Percentiles rank a stretch among this genome's conserved stretches.
Evolutionary conservation across 805 yeast genomes (phyloP).

Genomic region (Jamesozyma spencerorum): DNA sequence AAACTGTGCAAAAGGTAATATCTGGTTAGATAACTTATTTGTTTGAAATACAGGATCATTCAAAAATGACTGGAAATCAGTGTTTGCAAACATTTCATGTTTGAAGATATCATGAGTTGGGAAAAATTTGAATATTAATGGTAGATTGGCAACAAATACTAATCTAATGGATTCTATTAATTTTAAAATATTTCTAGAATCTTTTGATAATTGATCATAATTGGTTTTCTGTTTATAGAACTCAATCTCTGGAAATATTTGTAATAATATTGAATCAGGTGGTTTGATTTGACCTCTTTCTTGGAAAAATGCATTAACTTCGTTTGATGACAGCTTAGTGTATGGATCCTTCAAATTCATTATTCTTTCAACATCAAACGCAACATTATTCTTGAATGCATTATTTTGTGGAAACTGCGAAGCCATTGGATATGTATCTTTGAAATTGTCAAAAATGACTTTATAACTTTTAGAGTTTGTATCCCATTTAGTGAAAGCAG

Average conservation of each 20-base stretch:
- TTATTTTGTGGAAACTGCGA: not conserved
- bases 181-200: slow-evolving; percentile 15
- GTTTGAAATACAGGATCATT: slow-evolving; percentile 8
- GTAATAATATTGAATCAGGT: slow-evolving; percentile 15
- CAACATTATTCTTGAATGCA: slow-evolving; percentile 18
- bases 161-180: slow-evolving; percentile 19
- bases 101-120: slow-evolving; percentile 27
- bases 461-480: not conserved
- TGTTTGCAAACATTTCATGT: slow-evolving; percentile 16
- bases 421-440: not conserved
- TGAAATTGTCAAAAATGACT: slow-evolving; percentile 3
- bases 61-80: slow-evolving; percentile 20
- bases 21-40: slow-evolving; percentile 5
- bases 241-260: slow-evolving; percentile 27
- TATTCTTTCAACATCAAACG: slow-evolving; percentile 18
- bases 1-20: slow-evolving; percentile 9
- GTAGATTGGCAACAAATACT: slow-evolving; percentile 20
- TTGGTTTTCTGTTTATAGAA: slow-evolving; percentile 10
- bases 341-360: slow-evolving; percentile 17
- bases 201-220: slow-evolving; percentile 7
- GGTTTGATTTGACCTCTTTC: slow-evolving; percentile 4
- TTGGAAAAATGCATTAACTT: slow-evolving; percentile 1
- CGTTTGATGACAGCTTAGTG: not conserved
- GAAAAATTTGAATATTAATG: slow-evolving; percentile 21
- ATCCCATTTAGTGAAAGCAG: slow-evolving; percentile 4